Evolutionary conservation across 441 rosid species (phyloP).

Genomic region (Populus hybrid): DNA sequence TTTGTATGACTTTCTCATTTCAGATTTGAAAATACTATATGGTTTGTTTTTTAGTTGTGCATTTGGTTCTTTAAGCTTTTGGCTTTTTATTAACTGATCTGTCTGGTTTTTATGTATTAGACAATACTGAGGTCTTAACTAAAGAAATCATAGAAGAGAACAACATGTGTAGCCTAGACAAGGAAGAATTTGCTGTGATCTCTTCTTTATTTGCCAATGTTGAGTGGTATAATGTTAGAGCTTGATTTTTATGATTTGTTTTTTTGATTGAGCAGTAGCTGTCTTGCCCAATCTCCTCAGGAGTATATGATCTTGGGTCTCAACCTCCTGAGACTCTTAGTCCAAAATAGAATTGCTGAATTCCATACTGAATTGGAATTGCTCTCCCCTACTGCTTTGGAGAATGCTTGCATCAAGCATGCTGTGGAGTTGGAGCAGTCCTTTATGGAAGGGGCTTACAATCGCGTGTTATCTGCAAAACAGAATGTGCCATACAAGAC

Average conservation of each 20-base stretch:
- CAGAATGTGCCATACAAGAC: constrained; percentile 86
- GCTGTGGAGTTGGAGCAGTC: constrained; percentile 99
- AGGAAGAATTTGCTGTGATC: neutral
- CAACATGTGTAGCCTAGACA: neutral
- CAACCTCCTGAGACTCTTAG: constrained; percentile 90
- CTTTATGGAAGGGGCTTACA: constrained; percentile 98
- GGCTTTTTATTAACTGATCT: neutral
- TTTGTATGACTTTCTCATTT: neutral
- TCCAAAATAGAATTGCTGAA: constrained; percentile 94
- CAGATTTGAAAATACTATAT: neutral
- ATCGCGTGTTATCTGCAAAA: constrained; percentile 88
- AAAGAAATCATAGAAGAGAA: neutral
- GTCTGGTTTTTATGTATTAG: neutral
- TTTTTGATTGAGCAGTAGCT: constrained; percentile 43
- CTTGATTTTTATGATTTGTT: constrained; percentile 10
- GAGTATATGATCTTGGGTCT: constrained; percentile 91
- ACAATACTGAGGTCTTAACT: neutral
- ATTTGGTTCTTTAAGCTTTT: neutral
- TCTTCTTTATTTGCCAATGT: neutral
- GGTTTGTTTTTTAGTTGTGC: neutral
- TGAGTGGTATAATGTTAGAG: neutral
- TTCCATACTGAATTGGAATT: constrained; percentile 92
- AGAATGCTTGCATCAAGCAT: constrained; percentile 85
- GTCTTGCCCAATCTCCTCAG: constrained; percentile 69
- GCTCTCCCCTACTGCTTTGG: constrained; percentile 74